phyloP scores from a whole-genome alignment of 768 basidiomycete genomes.

The Strobilomyces dryophilus region DNA sequence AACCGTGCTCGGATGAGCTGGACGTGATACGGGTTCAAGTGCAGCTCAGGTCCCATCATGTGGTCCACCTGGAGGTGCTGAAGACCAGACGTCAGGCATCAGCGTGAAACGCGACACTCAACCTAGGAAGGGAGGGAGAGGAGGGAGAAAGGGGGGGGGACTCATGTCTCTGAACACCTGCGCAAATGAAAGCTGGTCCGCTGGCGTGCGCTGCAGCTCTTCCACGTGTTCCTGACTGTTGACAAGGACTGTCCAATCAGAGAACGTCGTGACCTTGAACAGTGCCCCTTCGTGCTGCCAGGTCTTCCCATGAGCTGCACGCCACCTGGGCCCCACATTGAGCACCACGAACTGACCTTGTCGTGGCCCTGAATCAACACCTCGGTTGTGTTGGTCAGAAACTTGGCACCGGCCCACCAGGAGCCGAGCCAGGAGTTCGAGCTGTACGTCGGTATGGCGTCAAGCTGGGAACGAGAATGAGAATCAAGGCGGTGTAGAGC shows the following conservation, averaged over 20 bases:
- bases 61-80: conserved; percentile 37
- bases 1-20: conserved; percentile 19
- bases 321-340: background rate
- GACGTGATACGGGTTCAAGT: conserved; percentile 30
- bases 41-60: conserved; percentile 34
- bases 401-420: conserved; percentile 6
- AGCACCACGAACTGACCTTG: background rate
- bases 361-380: no score
- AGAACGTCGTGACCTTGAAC: conserved; percentile 29
- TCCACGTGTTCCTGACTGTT: conserved; percentile 13
- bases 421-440: conserved; percentile 3
- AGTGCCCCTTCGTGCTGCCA: conserved; percentile 7
- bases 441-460: conserved; percentile 1
- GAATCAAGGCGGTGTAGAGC: background rate
- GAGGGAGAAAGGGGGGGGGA: no score
- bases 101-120: background rate
- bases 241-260: conserved; percentile 40
- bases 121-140: background rate
- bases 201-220: background rate
- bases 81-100: no score
- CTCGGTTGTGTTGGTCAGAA: no score
- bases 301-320: no score
- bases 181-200: background rate
- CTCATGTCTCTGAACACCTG: conserved; percentile 33
- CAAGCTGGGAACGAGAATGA: background rate